Evolutionary conservation across 305 asterid genomes (phyloP), one percentile per base, ranked within the genome.

Genomic region (Fraxinus sp.): DNA sequence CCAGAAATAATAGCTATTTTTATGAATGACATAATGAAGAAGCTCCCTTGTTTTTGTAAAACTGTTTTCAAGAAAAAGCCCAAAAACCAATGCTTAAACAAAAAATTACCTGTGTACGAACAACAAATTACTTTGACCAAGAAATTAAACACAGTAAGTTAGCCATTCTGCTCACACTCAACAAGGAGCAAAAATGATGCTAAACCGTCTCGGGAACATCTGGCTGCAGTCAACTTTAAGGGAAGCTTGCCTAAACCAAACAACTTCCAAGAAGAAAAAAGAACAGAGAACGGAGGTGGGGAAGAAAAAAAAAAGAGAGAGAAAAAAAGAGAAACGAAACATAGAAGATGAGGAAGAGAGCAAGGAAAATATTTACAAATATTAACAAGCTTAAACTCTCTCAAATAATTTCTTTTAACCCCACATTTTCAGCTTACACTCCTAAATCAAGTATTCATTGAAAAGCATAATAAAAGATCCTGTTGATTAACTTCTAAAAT

Each of bases 121-220:
- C 85, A 87, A 85, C 86, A 86, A 79, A 83, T 84, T 87, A 89
- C 83, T 78, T 83, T 81, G 83, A 87, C 85, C 91, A 86, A 82
- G 87, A 87, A 87, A 84, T 82, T 80, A 85, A 84, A 44, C 59
- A 78, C 82, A 78, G 64, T 85, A 76, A 37, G 79, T 79, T 75
- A 79, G 62, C 52, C 83, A 79, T 20, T 77, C 66, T 74, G 82
- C 46, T 68, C 68, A 64, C 74, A 46, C 81, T 70, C 83, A 74
- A 70, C 83, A 76, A 78, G 86, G 83, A 84, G 88, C 83, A 85
- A 77, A 80, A 80, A 26, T 52, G 83, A 78, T 64, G 85, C 80
- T 88, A 86, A 87, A 88, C 91, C 93, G 84, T 90, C 91, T 86
- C 86, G 41, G 92, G 90, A 89, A 90, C 93, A 88, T 86, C 94